Evolutionary conservation across 495 filamentous ascomycete species (phyloP), one percentile per base, ranked within the genome.

Genomic region (Talaromyces proteolyticus): DNA sequence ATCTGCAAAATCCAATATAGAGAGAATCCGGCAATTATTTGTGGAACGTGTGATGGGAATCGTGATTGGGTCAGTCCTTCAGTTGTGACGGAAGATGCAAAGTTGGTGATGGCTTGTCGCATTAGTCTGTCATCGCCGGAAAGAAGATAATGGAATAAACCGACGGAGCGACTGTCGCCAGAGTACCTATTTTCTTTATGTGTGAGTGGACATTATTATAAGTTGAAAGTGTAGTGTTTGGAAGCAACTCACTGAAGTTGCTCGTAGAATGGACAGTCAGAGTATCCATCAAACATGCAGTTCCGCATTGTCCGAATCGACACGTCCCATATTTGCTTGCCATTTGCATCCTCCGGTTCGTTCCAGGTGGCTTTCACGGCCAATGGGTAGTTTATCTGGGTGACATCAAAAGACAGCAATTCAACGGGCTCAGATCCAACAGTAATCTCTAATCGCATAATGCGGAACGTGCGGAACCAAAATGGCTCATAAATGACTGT

Each of bases 201-300:
- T n/a, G n/a, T n/a, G n/a, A n/a, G n/a, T n/a, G n/a, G n/a, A n/a
- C n/a, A n/a, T n/a, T n/a, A n/a, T n/a, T n/a, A n/a, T n/a, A n/a
- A n/a, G n/a, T n/a, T n/a, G n/a, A n/a, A n/a, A n/a, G n/a, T n/a
- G n/a, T n/a, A n/a, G n/a, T n/a, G n/a, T n/a, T n/a, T n/a, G n/a
- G 1, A 3, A n/a, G 19, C n/a, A 3, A 52, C 63, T 49, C 45
- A 69, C 65, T 70, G 67, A 8, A 68, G 56, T 41, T 70, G 65
- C 41, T 70, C 67, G 44, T 70, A 70, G 41, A 70, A 70, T 0
- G 67, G 65, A 29, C 65, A 70, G 24, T 70, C 67, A 8, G 62
- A 63, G 43, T 70, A 70, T 2, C 64, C 59, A 29, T 70, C 67
- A 43, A 65, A 65, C 65, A 70, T 68, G 51, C 67, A 70, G 36